phyloP scores from a whole-genome alignment of 805 yeast species.

The Myxozyma nipponensis region DNA sequence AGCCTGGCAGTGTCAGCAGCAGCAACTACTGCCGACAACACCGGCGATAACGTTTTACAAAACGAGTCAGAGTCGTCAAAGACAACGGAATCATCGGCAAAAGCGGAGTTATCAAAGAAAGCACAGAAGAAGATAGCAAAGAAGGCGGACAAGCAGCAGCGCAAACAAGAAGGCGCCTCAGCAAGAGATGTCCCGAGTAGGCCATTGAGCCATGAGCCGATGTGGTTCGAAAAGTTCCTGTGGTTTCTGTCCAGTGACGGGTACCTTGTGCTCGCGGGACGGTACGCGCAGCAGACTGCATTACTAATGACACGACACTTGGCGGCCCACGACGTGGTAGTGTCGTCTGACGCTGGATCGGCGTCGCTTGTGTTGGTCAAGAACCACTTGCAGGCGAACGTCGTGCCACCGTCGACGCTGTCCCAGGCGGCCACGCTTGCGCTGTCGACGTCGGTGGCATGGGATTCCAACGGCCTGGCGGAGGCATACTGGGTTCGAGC shows the following conservation, averaged over 20 bases:
- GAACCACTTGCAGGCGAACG: conserved; percentile 60
- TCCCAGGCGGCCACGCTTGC: conserved; percentile 86
- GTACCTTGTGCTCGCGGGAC: conserved; percentile 79
- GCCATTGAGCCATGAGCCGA: conserved; percentile 44
- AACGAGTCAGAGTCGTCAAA: neutral
- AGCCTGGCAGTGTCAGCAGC: neutral
- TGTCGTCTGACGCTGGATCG: conserved; percentile 70
- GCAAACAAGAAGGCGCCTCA: neutral
- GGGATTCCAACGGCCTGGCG: conserved; percentile 80
- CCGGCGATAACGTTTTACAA: neutral
- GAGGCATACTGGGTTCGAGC: conserved; percentile 55
- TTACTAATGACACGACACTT: conserved; percentile 75
- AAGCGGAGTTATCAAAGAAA: conserved; percentile 6
- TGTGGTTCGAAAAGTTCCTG: conserved; percentile 88
- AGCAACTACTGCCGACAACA: neutral
- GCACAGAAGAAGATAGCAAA: conserved; percentile 17
- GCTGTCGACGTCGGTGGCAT: conserved; percentile 77
- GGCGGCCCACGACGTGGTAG: conserved; percentile 65
- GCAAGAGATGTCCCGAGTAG: neutral
- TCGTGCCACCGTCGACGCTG: conserved; percentile 77
- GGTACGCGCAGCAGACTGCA: conserved; percentile 75
- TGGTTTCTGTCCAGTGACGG: conserved; percentile 96
- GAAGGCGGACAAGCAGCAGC: conserved; percentile 15
- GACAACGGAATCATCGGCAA: conserved; percentile 1
- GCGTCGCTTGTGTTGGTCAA: conserved; percentile 74